These are phyloP conservation scores for Cytospora leucostoma DNA, from an alignment of 2,329 filamentous ascomycete genomes.

Conservation along the genomic window DNA sequence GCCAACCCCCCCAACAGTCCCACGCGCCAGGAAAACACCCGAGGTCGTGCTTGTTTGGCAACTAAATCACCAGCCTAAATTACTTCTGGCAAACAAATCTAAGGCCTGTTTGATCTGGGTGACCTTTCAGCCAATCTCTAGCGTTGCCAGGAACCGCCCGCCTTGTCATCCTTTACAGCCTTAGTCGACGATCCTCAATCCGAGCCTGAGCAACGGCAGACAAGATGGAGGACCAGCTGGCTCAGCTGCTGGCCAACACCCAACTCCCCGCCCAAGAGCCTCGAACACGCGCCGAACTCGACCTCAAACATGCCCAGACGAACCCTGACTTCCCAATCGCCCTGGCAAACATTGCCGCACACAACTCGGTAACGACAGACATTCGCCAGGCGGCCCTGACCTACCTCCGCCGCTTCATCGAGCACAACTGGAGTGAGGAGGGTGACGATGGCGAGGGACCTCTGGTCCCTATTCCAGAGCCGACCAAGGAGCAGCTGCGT, in stretches of 20 bases:
- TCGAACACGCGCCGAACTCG: conserved; percentile 83
- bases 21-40: conserved; percentile 14
- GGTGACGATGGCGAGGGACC: conserved; percentile 62
- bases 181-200: conserved; percentile 11
- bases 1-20: conserved; percentile 10
- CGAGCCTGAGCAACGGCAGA: conserved; percentile 26
- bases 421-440: conserved; percentile 78
- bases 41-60: conserved; percentile 6
- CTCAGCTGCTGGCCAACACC: conserved; percentile 83
- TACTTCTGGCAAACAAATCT: background rate
- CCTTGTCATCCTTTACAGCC: background rate
- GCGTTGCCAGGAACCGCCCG: conserved; percentile 5
- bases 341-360: conserved; percentile 77
- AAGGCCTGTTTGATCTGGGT: conserved; percentile 10
- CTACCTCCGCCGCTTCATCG: conserved; percentile 78
- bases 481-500: conserved; percentile 72
- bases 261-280: conserved; percentile 74
- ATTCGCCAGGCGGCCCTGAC: conserved; percentile 84
- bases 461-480: conserved; percentile 69
- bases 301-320: conserved; percentile 70
- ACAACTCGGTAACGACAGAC: conserved; percentile 70
- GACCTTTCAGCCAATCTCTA: conserved; percentile 6
- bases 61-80: conserved; percentile 10
- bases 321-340: conserved; percentile 74
- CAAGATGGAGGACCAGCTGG: conserved; percentile 88